phyloP scores from a whole-genome alignment of 441 rosid species.

The Populus tomentosa region DNA sequence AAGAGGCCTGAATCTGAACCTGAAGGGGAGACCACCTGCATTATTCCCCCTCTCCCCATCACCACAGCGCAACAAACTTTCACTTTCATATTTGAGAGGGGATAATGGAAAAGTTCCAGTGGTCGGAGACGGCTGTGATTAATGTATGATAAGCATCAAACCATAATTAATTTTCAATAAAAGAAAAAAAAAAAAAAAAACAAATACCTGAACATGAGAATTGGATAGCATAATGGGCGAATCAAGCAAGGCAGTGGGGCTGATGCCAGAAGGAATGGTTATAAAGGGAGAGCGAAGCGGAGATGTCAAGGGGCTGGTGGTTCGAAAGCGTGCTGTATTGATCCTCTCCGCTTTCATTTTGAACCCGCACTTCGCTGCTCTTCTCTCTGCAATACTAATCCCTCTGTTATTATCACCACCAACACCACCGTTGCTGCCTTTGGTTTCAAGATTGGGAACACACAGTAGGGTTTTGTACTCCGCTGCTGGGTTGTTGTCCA shows the following conservation, averaged over 20 bases:
- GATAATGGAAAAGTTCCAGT: conserved; percentile 43
- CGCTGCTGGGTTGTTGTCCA: conserved; percentile 4
- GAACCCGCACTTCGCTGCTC: conserved; percentile 58
- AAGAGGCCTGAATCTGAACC: conserved; percentile 25
- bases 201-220: conserved; percentile 34
- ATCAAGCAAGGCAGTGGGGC: conserved; percentile 59
- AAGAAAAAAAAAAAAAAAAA: background rate
- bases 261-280: conserved; percentile 54
- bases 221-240: conserved; percentile 53
- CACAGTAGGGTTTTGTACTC: background rate
- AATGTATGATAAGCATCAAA: background rate
- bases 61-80: conserved; percentile 8
- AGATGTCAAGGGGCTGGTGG: conserved; percentile 20
- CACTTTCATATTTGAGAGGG: conserved; percentile 22
- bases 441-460: background rate
- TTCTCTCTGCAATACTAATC: conserved; percentile 56
- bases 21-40: conserved; percentile 16
- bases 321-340: conserved; percentile 32
- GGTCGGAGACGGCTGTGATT: conserved; percentile 48
- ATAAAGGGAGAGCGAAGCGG: conserved; percentile 27
- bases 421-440: background rate
- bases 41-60: conserved; percentile 16
- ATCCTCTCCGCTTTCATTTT: conserved; percentile 34
- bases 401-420: background rate
- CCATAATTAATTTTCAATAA: background rate